Evolutionary conservation across 2,329 filamentous ascomycete species (phyloP), one percentile per base, ranked within the genome.

Genomic region (Chlorencoelia australis): DNA sequence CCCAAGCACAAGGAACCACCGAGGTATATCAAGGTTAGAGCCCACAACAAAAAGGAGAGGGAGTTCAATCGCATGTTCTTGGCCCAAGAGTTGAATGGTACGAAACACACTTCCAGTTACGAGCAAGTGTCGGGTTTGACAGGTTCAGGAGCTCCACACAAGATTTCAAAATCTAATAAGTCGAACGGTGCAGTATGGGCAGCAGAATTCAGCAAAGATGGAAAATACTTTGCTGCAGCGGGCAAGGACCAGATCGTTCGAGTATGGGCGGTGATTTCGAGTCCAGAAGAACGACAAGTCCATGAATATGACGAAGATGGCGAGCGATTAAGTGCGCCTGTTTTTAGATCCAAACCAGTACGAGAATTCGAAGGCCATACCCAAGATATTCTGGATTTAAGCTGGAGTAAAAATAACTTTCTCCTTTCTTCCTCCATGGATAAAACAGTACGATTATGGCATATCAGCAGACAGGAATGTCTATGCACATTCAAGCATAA

Each of bases 371-470:
- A 72, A 36, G 88, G 87, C 4, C 91, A 98, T 55, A 80, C 75
- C 0, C 79, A 82, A 11, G 88, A 93, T 48, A 77, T 98, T 5
- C 64, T 98, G 46, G 89, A 94, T 55, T 59, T 98, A 41, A 94
- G 85, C 57, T 98, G 91, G 91, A 96, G 89, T 65, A 98, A 96
- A 68, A 98, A 98, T 61, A 94, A 94, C 58, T 98, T 98, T 50
- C 61, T 98, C 18, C 68, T 98, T 11, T 95, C 89, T 3, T 93
- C 88, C 0, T 94, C 88, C 0, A 95, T 96, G 87, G 91, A 98
- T 58, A 95, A 95, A 65, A 94, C 88, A 0, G 91, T 98, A 9
- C 75, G 86, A 10, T 61, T 98, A 31, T 98, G 91, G 89, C 91
- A 98, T 59, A 70, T 91, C 44, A 89, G 75, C 54, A 72, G 89